phyloP scores from a whole-genome alignment of 2,329 filamentous ascomycete genomes.

The Ascochyta viciae-villosae region DNA sequence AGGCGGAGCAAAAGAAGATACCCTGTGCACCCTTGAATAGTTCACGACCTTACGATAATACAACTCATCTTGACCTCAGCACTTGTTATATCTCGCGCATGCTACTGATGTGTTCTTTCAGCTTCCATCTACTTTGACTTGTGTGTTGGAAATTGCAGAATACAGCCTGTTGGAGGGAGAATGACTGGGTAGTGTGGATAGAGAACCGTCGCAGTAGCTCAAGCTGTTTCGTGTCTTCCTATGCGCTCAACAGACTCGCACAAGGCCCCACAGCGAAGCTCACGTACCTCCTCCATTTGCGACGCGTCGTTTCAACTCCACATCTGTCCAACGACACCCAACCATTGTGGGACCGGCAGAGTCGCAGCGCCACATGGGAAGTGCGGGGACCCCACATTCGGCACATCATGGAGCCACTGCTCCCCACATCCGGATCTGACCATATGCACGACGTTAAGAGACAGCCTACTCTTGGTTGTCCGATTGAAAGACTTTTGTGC shows the following conservation, averaged over 20 bases:
- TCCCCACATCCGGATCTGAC: conserved; percentile 10
- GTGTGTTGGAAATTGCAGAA: no score
- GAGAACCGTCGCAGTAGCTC: no score
- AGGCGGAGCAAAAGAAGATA: not conserved
- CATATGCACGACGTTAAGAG: not conserved
- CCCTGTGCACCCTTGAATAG: not conserved
- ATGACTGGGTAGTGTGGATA: no score
- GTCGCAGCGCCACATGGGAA: not conserved
- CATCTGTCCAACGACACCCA: not conserved
- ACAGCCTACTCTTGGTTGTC: not conserved
- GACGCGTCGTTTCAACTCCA: not conserved
- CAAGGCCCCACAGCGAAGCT: not conserved
- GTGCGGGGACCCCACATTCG: conserved; percentile 39
- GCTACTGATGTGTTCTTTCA: no score
- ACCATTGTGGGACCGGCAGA: no score
- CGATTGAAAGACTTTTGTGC: not conserved
- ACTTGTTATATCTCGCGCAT: no score
- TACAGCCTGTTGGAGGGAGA: no score
- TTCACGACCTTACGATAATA: not conserved
- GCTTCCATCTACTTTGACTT: no score
- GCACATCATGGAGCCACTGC: conserved; percentile 10
- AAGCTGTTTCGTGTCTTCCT: no score
- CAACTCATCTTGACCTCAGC: no score
- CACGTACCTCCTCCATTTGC: not conserved
- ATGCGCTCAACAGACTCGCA: no score